Base-by-base conservation (phyloP, 768 basidiomycete species). In the Amanita pseudoporphyria region DNA sequence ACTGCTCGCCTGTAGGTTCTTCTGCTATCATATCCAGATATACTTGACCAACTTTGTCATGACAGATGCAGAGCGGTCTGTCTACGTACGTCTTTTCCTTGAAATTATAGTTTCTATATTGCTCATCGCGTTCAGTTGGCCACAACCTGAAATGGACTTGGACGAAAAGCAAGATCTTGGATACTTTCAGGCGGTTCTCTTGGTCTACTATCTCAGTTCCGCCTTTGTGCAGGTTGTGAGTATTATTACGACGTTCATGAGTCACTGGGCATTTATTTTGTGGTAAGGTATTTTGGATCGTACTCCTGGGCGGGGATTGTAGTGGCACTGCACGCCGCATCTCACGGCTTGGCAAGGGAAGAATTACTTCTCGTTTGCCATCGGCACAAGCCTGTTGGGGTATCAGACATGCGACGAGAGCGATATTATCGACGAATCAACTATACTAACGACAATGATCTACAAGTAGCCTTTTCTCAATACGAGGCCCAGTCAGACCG, bases 51-150 rank as follows among this genome's bases (percentile, higher is more conserved):
- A 56, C 30, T 39, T 47, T 28, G 16, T 28, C 37, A 80, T 28
- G 16, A 31, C 37, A 80, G 79, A 16, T 79, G 74, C 54, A 64
- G 68, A 52, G 64, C 68, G 7, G 54, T 80, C 6, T 73, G 71
- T 49, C 57, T 80, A 28, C 53, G 80, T 80, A 58, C 40, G 74
- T 68, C 5, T 39, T 50, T 18, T 13, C 13, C 39, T 18, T 28
- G 6, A 9, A n/a, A n/a, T 2, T 2, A 21, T 13, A 10, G 18
- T 41, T 24, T 33, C 38, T 10, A 21, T 22, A 47, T 40, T 32
- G 31, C 47, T 32, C 45, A 39, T 12, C 45, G 24, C 37, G 45
- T 22, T 22, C 22, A 63, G 64, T 64, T 33, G 64, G 66, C 19
- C 64, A 64, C 52, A 67, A 67, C 31, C 54, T 62, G 24, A 52